Base-by-base conservation (phyloP, 1,139 yeast species). In the Yamadazyma trypodendri region DNA sequence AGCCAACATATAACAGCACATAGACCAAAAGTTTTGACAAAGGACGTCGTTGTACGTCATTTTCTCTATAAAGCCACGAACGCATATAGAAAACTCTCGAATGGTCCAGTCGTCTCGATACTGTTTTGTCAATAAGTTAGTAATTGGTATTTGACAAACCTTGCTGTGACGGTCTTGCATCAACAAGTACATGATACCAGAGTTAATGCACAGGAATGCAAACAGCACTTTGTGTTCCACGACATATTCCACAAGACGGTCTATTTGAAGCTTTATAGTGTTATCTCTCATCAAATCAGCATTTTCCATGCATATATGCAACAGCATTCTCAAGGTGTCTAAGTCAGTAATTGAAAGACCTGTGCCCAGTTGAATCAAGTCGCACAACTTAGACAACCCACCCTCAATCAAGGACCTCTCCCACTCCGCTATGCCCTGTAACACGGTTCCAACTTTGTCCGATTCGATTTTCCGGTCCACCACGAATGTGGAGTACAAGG, bases 11-110 rank as follows among this genome's bases (percentile, higher is more conserved):
- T 69, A 64, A 8, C 54, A 44, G 31, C 77, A 50, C 41, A 66
- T 68, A 10, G 63, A 53, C 86, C 90, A 84, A 52, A 82, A 83
- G 10, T 51, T 51, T 10, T 65, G 56, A 24, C 83, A 72, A 4
- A 60, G 55, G 0, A 51, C 55, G 15, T 70, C 75, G 20, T 62
- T 63, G 54, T 72, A 80, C 41, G 55, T 65, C 2, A 59, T 56
- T 0, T 79, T 75, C 45, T 76, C 65, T 50, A 83, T 88, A 35
- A 83, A 66, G 31, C 63, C 60, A 41, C 72, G 68, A 21, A 78
- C 60, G 48, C 80, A 79, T 3, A 57, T 51, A 36, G 69, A 68
- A 42, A 74, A 76, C 50, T 83, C 90, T 21, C 32, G 35, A 10
- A 40, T 30, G 2, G 30, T 10, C 37, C 35, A 17, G 11, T 30